Conservation (phyloP, 2,329 filamentous ascomycete species). For the Aspergillus felis region DNA sequence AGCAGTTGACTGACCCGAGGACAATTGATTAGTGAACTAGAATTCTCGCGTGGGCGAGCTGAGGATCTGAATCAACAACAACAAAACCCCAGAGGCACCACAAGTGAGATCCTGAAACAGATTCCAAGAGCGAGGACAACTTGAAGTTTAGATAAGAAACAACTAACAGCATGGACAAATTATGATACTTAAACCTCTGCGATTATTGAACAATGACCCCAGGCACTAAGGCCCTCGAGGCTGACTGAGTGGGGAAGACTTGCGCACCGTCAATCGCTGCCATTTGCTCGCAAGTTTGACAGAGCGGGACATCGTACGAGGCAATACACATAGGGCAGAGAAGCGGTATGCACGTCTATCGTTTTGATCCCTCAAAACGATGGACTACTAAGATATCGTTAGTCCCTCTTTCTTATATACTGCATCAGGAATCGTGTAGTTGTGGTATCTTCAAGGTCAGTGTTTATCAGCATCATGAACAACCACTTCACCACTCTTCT, state of each 20-base stretch:
- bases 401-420: not conserved
- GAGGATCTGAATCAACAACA: not conserved
- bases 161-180: not conserved
- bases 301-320: not conserved
- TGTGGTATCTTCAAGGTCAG: not conserved
- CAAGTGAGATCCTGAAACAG: not conserved
- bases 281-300: not conserved
- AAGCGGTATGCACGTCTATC: not conserved
- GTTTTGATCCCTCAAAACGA: not conserved
- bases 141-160: not conserved
- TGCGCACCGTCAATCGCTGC: not conserved
- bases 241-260: not conserved
- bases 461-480: not conserved
- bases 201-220: not conserved
- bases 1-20: not conserved
- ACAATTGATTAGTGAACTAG: too few relatives aligned
- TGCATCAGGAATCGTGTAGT: not conserved
- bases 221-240: not conserved
- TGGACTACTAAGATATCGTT: not conserved
- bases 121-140: not conserved
- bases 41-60: too few relatives aligned
- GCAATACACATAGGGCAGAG: not conserved
- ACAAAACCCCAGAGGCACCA: not conserved
- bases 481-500: too few relatives aligned
- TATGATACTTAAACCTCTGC: not conserved